Evolutionary conservation across 345 rosid species (phyloP).

Genomic region (Acer saccharum): DNA sequence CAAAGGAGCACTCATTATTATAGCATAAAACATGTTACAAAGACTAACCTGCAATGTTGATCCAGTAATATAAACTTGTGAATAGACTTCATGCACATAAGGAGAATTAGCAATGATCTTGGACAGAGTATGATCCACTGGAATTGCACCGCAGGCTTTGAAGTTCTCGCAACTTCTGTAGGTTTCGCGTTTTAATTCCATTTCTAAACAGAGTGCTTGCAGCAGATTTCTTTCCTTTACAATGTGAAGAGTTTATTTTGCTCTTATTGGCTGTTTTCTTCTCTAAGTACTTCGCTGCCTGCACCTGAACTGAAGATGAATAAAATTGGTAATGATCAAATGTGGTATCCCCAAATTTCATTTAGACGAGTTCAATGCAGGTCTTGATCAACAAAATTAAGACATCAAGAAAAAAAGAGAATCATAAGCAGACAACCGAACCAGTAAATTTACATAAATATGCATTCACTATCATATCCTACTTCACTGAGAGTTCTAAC

Average conservation of each 20-base stretch:
- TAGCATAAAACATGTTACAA: not conserved
- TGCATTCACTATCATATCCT: not conserved
- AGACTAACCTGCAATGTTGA: not conserved
- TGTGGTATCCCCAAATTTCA: not conserved
- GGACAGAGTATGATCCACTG: constrained; percentile 2
- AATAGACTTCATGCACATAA: not conserved
- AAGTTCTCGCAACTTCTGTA: constrained; percentile 36
- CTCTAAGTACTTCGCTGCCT: constrained; percentile 62
- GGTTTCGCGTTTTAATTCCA: constrained; percentile 69
- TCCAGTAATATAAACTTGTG: not conserved
- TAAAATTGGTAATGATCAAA: constrained; percentile 4
- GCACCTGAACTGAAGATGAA: constrained; percentile 61
- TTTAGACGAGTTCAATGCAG: not conserved
- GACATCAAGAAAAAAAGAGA: not conserved
- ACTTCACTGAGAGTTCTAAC: not conserved
- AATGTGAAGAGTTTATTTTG: constrained; percentile 25
- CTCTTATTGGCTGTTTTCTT: constrained; percentile 43
- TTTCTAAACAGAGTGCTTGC: constrained; percentile 64
- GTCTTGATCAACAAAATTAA: not conserved
- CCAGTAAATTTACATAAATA: not conserved
- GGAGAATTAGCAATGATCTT: constrained; percentile 8
- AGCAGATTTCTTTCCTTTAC: constrained; percentile 24
- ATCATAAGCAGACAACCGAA: not conserved
- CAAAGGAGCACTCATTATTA: not conserved
- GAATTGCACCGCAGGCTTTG: constrained; percentile 25